Base-by-base conservation (phyloP, 441 rosid species). In the Croton setiger region DNA sequence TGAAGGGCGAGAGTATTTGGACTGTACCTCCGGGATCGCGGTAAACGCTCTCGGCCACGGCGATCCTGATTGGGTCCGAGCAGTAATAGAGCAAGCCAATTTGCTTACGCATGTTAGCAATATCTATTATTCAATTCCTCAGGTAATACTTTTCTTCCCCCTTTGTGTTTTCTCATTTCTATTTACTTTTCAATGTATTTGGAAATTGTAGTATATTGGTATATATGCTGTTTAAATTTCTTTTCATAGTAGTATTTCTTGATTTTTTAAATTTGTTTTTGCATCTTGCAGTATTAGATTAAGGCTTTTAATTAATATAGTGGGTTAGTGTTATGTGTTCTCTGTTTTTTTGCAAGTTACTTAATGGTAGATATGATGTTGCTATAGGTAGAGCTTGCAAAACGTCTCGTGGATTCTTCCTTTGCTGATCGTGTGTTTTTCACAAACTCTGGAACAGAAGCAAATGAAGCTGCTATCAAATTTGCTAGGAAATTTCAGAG, bases 401-500 rank as follows among this genome's bases (percentile, higher is more conserved):
- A 85, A 73, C 83, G 83, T 31, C 81, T 92, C 5, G 98, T 90
- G 76, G 88, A 79, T 15, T 71, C 61, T 51, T 92, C 93, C 9
- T 94, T 92, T 36, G 97, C 98, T 3, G 94, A 88, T 76, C 83
- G 91, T 12, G 94, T 90, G 21, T 94, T 92, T 76, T 94, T 92
- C 76, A 56, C 91, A 3, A 94, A 92, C 75, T 87, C 98, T 57
- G 98, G 99, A 64, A 83, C 98, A 0, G 98, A 94, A 82, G 96
- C 99, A 70, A 94, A 94, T 75, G 96, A 94, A 82, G 98, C 98
- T 36, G 98, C 99, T 14, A 90, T 94, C 64, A 94, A 94, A 80
- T 92, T 94, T 73, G 84, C 97, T 3, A 81, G 96, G 75, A 94
- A 94, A 75, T 90, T 86, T 53, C 97, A 94, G 80, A 85, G 96